These are phyloP conservation scores for Effrenium voratum DNA, from an alignment of 73 alveolate genomes.

Conservation along the genomic window DNA sequence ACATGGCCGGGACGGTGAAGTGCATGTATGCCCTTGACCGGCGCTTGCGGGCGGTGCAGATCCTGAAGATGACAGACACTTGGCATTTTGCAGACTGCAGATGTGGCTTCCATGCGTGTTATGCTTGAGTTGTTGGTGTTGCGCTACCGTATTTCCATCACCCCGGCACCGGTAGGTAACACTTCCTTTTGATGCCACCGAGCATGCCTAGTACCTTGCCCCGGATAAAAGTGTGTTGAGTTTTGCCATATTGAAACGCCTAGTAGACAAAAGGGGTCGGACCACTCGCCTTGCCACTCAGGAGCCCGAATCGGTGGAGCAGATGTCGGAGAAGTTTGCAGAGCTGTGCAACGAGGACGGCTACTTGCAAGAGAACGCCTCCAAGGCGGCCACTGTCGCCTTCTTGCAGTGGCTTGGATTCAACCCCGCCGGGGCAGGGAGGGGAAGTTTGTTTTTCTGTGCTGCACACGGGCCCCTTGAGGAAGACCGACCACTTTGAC, in stretches of 20 bases:
- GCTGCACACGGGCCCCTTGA: neutral
- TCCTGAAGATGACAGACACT: neutral
- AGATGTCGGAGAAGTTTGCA: neutral
- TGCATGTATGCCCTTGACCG: neutral
- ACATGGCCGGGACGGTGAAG: neutral
- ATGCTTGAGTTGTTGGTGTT: too few species aligned
- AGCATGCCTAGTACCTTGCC: neutral
- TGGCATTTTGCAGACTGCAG: neutral
- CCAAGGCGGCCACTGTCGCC: neutral
- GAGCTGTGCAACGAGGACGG: neutral
- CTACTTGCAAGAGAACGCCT: conserved; percentile 6
- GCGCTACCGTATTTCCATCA: too few species aligned
- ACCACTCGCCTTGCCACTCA: neutral
- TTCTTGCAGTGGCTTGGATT: neutral
- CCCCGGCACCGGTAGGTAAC: neutral
- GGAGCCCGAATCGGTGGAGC: neutral
- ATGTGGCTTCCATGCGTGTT: neutral
- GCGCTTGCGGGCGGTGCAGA: neutral
- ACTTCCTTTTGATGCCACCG: neutral
- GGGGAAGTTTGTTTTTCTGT: neutral
- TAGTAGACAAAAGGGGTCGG: neutral
- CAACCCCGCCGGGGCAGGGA: neutral
- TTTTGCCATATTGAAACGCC: neutral
- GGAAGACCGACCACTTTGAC: conserved; percentile 9
- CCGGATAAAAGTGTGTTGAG: neutral